phyloP scores from a whole-genome alignment of 768 basidiomycete genomes.

The Boletales sp. region DNA sequence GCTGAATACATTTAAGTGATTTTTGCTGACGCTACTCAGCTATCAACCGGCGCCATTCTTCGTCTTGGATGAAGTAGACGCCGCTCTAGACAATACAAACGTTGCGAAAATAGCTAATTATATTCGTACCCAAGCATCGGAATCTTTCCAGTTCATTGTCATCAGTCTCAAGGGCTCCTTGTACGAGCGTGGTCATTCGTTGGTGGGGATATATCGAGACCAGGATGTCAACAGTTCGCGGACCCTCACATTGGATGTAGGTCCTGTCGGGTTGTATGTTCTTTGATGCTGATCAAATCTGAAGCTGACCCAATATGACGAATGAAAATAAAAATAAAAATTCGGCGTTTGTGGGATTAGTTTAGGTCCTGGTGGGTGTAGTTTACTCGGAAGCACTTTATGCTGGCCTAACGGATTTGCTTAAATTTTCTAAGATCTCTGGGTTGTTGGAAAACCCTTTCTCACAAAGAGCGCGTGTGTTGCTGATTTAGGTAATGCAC shows the following conservation, averaged over 20 bases:
- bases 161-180: slow-evolving; percentile 95
- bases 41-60: slow-evolving; percentile 98
- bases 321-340: slow-evolving; percentile 10
- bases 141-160: slow-evolving; percentile 91
- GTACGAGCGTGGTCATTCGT: slow-evolving; percentile 84
- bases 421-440: no score
- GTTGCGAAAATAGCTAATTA: slow-evolving; percentile 95
- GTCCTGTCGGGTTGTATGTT: slow-evolving; percentile 8
- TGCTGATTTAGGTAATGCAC: no score
- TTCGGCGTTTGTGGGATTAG: no score
- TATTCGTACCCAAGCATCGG: slow-evolving; percentile 80
- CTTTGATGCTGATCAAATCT: slow-evolving; percentile 5
- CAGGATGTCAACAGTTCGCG: slow-evolving; percentile 92
- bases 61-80: slow-evolving; percentile 97
- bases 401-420: no score
- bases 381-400: no score
- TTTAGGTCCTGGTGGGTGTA: no score
- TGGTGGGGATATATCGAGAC: slow-evolving; percentile 93
- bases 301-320: slow-evolving; percentile 29
- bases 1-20: neutral
- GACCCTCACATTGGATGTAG: slow-evolving; percentile 88
- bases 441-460: no score
- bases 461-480: no score
- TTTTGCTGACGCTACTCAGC: slow-evolving; percentile 37
- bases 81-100: slow-evolving; percentile 98